phyloP scores from a whole-genome alignment of 2,329 filamentous ascomycete species.

The Penicillium sp. region DNA sequence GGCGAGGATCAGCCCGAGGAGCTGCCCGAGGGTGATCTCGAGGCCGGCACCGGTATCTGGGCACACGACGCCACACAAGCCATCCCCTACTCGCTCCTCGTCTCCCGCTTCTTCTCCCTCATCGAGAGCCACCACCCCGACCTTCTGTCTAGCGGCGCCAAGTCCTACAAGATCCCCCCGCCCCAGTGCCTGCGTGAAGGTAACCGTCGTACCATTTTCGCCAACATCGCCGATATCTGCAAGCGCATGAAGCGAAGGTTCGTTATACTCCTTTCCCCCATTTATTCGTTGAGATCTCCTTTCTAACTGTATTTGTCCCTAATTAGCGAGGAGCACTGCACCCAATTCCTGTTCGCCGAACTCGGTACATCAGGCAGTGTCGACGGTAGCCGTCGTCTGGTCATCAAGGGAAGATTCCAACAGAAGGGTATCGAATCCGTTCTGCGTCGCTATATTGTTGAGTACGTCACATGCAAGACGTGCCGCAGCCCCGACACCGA shows the following conservation, averaged over 20 bases:
- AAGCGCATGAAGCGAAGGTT: conserved; percentile 88
- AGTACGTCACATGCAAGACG: conserved; percentile 99
- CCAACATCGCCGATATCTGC: conserved; percentile 98
- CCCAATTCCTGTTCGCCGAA: conserved; percentile 94
- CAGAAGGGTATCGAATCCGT: conserved; percentile 99
- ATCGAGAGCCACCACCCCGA: conserved; percentile 96
- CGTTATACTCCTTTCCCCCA: not conserved
- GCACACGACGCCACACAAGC: conserved; percentile 72
- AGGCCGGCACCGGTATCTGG: conserved; percentile 88
- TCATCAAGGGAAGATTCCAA: conserved; percentile 99
- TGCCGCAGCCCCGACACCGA: conserved; percentile 93
- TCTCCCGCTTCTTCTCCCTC: conserved; percentile 90
- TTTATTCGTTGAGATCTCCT: not conserved
- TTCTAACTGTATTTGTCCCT: not conserved
- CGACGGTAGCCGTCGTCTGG: conserved; percentile 85
- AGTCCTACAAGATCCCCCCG: conserved; percentile 98
- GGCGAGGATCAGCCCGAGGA: conserved; percentile 57
- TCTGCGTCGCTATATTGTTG: conserved; percentile 65
- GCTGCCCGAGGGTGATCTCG: conserved; percentile 70
- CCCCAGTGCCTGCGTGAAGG: conserved; percentile 99
- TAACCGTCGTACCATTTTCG: conserved; percentile 99
- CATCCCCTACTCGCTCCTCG: conserved; percentile 81
- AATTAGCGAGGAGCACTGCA: conserved; percentile 88
- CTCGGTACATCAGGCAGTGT: conserved; percentile 96
- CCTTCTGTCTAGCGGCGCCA: conserved; percentile 80